Base-by-base conservation (phyloP, 2,329 filamentous ascomycete species). In the Fusarium miscanthi region DNA sequence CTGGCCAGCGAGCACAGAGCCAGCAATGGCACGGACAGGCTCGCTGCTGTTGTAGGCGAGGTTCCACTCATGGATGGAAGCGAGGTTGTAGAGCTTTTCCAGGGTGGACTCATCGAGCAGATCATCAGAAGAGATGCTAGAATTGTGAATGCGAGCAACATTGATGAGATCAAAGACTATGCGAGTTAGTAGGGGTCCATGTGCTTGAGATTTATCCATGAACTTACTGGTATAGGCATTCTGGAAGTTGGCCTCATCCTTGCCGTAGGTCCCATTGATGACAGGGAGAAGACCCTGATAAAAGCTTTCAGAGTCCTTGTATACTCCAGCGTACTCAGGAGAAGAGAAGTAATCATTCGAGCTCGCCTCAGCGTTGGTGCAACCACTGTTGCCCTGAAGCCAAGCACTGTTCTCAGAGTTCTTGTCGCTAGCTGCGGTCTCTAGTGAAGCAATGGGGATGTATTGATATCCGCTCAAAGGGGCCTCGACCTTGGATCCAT, bases 401-500 rank as follows among this genome's bases (percentile, higher is more conserved):
- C 89, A 91, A 30, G 82, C 85, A 61, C 79, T 87, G 76, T 85
- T 85, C 81, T 90, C 88, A 5, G 87, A 84, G 73, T 89, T 87
- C 11, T 85, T 82, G 30, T 85, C 82, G 59, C 90, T 87, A 19
- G 88, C 86, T 14, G 80, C 89, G 5, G 84, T 86, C 6, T 85
- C 80, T 33, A 92, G 85, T 6, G 88, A 84, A 66, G 90, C 88
- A 61, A 98, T 85, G 23, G 93, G 93, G 74, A 97, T 92, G 69
- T 96, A 89, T 82, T 98, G 95, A 80, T 94, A 97, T 31, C 94
- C 94, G 68, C 89, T 85, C 78, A 97, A 83, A 0, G 95, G 94
- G 3, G 90, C 84, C 63, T 89, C 83, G 17, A 95, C 85, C 8
- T 82, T 84, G 27, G 88, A 88, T 54, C 92, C 92, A 81, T 97